Conservation (phyloP, 257 asterid species). For the Cordia subcordata region DNA sequence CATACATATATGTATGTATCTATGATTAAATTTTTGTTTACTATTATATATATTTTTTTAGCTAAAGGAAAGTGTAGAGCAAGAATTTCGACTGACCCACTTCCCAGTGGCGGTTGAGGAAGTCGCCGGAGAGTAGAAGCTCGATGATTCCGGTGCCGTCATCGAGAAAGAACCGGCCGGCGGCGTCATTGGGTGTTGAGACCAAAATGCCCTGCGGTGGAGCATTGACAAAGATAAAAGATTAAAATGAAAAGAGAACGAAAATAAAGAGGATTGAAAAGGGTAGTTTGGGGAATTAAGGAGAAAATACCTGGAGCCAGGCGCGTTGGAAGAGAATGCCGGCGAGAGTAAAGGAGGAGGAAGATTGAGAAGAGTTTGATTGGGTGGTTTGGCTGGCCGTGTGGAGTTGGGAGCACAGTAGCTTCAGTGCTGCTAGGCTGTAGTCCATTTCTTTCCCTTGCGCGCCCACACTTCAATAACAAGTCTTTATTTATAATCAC, state of each 20-base stretch:
- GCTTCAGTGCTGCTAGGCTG: slow-evolving; percentile 75
- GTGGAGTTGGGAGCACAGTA: slow-evolving; percentile 56
- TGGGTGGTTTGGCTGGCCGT: slow-evolving; percentile 31
- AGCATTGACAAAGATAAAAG: not conserved
- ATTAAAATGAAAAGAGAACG: not conserved
- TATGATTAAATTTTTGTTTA: not conserved
- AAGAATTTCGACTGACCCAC: slow-evolving; percentile 30
- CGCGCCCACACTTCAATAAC: too few relatives aligned
- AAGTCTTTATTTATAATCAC: too few relatives aligned
- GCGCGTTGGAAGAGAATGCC: slow-evolving; percentile 93
- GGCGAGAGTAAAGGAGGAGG: slow-evolving; percentile 50
- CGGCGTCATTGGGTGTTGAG: slow-evolving; percentile 29
- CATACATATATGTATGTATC: too few relatives aligned
- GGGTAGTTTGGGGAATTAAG: not conserved
- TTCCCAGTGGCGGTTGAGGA: slow-evolving; percentile 43
- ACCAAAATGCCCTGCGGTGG: slow-evolving; percentile 61
- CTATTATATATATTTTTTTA: not conserved
- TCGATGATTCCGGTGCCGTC: slow-evolving; percentile 75
- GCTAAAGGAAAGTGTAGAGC: not conserved
- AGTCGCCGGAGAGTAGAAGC: slow-evolving; percentile 36
- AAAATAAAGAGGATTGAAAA: not conserved
- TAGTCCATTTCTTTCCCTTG: slow-evolving; percentile 53
- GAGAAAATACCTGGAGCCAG: slow-evolving; percentile 66
- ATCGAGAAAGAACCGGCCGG: slow-evolving; percentile 46
- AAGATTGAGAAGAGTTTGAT: slow-evolving; percentile 17